Percentiles rank a stretch among this genome's conserved stretches.
These are phyloP conservation scores for Allium fistulosum DNA, from an alignment of 106 monocot genomes.

Conservation along the genomic window DNA sequence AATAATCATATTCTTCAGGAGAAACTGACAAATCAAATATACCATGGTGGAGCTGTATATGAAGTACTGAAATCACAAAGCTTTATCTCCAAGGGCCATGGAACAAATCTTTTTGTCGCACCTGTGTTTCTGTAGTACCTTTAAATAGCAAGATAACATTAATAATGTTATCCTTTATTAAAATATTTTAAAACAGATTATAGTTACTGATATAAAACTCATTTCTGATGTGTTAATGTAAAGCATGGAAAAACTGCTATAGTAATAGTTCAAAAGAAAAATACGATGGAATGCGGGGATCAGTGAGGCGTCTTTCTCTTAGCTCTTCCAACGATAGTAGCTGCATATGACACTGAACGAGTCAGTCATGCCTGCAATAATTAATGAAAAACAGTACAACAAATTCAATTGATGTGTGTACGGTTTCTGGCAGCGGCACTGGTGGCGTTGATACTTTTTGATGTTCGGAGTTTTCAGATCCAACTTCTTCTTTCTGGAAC, in stretches of 20 bases:
- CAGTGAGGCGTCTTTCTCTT: slow-evolving; percentile 56
- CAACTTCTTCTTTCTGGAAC: slow-evolving; percentile 61
- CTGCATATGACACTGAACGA: slow-evolving; percentile 22
- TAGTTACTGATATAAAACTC: too few species aligned
- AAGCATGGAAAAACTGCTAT: not conserved
- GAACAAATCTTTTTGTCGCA: slow-evolving; percentile 59
- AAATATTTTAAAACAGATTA: too few species aligned
- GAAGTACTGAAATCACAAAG: slow-evolving; percentile 41
- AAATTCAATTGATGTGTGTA: slow-evolving; percentile 1
- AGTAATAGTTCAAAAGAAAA: not conserved
- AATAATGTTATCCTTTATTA: too few species aligned
- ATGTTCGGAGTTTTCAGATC: slow-evolving; percentile 50
- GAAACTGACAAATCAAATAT: not conserved
- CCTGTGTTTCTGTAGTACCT: slow-evolving; percentile 59
- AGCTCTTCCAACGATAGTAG: slow-evolving; percentile 73
- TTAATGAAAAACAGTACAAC: too few species aligned
- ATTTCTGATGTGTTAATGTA: too few species aligned
- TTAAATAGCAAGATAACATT: slow-evolving; percentile 1
- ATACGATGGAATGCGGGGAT: slow-evolving; percentile 87
- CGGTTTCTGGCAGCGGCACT: slow-evolving; percentile 75
- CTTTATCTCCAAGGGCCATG: slow-evolving; percentile 83
- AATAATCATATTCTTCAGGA: too few species aligned
- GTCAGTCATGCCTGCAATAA: too few species aligned
- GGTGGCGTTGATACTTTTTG: slow-evolving; percentile 59
- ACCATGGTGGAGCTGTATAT: slow-evolving; percentile 51